A percentile compares a stretch with the other conserved stretches of the same genome.
These are phyloP conservation scores for Annona squamosa DNA, from an alignment of 164 flowering plant genomes.

Conservation along the genomic window DNA sequence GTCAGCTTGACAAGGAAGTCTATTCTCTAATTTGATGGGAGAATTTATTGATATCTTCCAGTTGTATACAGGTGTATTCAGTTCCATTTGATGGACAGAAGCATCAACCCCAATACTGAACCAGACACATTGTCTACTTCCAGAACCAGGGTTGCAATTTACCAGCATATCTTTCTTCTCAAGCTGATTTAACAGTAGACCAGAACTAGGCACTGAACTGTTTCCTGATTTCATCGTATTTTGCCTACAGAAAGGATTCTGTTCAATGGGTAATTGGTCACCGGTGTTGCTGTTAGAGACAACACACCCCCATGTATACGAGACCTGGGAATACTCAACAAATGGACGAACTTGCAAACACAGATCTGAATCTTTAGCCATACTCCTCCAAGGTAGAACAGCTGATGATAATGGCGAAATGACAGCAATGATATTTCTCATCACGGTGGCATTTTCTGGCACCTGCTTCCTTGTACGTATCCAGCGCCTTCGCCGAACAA, in stretches of 20 bases:
- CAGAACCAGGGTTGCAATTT: conserved; percentile 38
- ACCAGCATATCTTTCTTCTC: conserved; percentile 87
- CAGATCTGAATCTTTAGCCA: conserved; percentile 42
- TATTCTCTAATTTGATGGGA: conserved; percentile 83
- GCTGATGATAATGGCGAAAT: conserved; percentile 62
- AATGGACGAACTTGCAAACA: conserved; percentile 77
- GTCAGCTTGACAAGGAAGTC: conserved; percentile 87
- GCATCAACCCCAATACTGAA: conserved; percentile 86
- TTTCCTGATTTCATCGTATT: conserved; percentile 36
- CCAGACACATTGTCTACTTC: conserved; percentile 53
- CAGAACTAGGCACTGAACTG: conserved; percentile 22
- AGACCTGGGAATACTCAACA: conserved; percentile 33
- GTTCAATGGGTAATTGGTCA: conserved; percentile 49
- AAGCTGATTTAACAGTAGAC: conserved; percentile 61
- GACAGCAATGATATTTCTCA: conserved; percentile 23
- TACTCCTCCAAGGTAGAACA: conserved; percentile 82
- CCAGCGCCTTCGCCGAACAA: conserved; percentile 71
- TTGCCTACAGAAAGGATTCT: conserved; percentile 41
- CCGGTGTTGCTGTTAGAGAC: conserved; percentile 36
- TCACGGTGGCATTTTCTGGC: conserved; percentile 10
- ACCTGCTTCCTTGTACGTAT: conserved; percentile 47
- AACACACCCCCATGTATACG: conserved; percentile 65
- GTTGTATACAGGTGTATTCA: conserved; percentile 89
- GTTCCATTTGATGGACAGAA: conserved; percentile 77
- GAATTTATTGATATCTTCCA: conserved; percentile 90